Conservation (phyloP, 2,329 filamentous ascomycete species). For the Rutstroemia sp. region DNA sequence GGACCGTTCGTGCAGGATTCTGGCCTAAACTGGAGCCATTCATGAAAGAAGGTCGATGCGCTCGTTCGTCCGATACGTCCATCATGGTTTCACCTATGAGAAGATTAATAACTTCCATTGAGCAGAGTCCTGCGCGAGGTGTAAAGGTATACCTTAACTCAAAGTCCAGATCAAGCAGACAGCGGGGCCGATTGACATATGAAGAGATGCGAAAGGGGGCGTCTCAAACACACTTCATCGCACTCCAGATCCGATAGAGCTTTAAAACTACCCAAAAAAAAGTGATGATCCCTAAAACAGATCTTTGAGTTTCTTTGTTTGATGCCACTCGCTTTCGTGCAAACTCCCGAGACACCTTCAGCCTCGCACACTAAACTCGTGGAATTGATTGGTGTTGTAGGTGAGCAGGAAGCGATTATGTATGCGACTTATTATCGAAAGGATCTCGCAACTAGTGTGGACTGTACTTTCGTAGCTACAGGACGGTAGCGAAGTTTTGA, state of each 20-base stretch:
- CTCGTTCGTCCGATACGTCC: constrained; percentile 26
- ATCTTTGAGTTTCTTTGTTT: constrained; percentile 7
- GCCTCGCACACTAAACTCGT: constrained; percentile 17
- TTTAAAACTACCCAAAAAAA: not conserved
- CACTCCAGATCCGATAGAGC: not conserved
- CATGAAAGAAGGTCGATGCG: constrained; percentile 24
- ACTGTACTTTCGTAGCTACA: not conserved
- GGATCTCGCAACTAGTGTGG: not conserved
- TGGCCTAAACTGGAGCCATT: constrained; percentile 20
- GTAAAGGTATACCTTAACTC: not conserved
- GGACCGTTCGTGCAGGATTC: constrained; percentile 37
- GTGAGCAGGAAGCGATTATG: too few relatives aligned
- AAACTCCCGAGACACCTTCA: constrained; percentile 25
- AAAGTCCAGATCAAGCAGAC: not conserved
- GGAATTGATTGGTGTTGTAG: not conserved
- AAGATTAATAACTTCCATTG: not conserved
- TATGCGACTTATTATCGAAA: too few relatives aligned
- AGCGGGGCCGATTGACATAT: not conserved
- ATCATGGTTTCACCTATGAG: constrained; percentile 26
- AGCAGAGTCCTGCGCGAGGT: not conserved
- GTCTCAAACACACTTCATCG: constrained; percentile 3
- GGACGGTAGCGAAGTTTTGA: too few relatives aligned
- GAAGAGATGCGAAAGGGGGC: not conserved
- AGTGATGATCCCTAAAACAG: not conserved
- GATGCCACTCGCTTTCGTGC: constrained; percentile 14